Evolutionary conservation across 208 protist species (phyloP).

Genomic region (Wallacemonas collosoma): DNA sequence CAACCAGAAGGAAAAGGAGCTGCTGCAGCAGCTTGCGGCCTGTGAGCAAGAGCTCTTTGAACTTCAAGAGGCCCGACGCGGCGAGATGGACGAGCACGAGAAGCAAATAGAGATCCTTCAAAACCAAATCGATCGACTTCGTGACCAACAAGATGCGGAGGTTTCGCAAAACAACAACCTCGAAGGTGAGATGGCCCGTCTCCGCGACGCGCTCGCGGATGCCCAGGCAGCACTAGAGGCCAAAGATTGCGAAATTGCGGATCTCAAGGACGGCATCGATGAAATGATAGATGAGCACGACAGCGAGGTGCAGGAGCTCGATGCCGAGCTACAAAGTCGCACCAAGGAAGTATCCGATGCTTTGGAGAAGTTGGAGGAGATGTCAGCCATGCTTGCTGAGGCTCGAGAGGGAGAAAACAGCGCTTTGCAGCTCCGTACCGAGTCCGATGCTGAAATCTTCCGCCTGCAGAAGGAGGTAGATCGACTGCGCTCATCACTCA

Average conservation of each 20-base stretch:
- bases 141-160: slow-evolving; percentile 42
- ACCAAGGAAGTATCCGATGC: slow-evolving; percentile 68
- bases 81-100: slow-evolving; percentile 57
- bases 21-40: slow-evolving; percentile 55
- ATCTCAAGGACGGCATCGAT: slow-evolving; percentile 49
- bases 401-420: slow-evolving; percentile 69
- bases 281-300: slow-evolving; percentile 62
- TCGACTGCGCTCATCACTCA: slow-evolving; percentile 19
- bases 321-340: slow-evolving; percentile 57
- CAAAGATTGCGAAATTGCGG: slow-evolving; percentile 56
- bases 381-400: slow-evolving; percentile 72
- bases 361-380: slow-evolving; percentile 72
- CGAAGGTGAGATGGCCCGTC: slow-evolving; percentile 36
- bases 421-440: slow-evolving; percentile 43
- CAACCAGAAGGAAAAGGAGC: slow-evolving; percentile 55
- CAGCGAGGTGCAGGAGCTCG: slow-evolving; percentile 53
- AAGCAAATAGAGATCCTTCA: slow-evolving; percentile 62
- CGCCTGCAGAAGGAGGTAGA: slow-evolving; percentile 72
- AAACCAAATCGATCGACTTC: slow-evolving; percentile 58
- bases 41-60: slow-evolving; percentile 74
- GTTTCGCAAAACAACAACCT: slow-evolving; percentile 32
- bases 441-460: slow-evolving; percentile 75
- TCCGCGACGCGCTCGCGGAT: slow-evolving; percentile 41
- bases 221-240: slow-evolving; percentile 33
- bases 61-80: slow-evolving; percentile 54